phyloP scores from a whole-genome alignment of 2,329 filamentous ascomycete genomes.

The Alternaria hordeiaustralica region DNA sequence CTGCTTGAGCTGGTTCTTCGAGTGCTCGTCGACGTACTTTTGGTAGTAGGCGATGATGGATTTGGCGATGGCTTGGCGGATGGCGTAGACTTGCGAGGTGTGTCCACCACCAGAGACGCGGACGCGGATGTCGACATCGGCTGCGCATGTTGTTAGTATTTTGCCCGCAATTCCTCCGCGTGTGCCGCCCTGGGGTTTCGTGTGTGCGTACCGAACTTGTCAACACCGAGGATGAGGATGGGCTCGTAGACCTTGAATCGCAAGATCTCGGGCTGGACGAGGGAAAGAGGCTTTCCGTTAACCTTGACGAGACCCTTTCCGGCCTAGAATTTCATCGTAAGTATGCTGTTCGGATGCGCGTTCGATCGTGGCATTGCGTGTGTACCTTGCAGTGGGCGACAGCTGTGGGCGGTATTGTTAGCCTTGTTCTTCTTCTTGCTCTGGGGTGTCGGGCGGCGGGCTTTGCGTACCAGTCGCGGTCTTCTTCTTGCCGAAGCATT shows the following conservation, averaged over 20 bases:
- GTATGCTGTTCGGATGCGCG: slow-evolving; percentile 32
- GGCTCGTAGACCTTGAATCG: slow-evolving; percentile 99
- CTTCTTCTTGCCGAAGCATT: slow-evolving; percentile 96
- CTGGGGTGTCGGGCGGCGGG: neutral
- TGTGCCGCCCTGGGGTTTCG: slow-evolving; percentile 14
- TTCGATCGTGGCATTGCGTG: slow-evolving; percentile 27
- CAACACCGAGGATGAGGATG: slow-evolving; percentile 92
- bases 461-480: slow-evolving; percentile 55
- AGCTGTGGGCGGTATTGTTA: slow-evolving; percentile 60
- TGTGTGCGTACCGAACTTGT: slow-evolving; percentile 77
- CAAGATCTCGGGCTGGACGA: slow-evolving; percentile 95
- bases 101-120: slow-evolving; percentile 97
- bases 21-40: slow-evolving; percentile 99
- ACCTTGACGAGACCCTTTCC: slow-evolving; percentile 96
- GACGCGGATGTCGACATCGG: slow-evolving; percentile 95
- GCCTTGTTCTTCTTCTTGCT: slow-evolving; percentile 34
- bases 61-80: slow-evolving; percentile 99
- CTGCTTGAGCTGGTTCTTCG: slow-evolving; percentile 99
- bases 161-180: slow-evolving; percentile 9
- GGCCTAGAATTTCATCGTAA: slow-evolving; percentile 56
- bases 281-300: slow-evolving; percentile 93
- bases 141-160: slow-evolving; percentile 39
- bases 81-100: slow-evolving; percentile 96
- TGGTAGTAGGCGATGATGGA: slow-evolving; percentile 97
- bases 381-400: slow-evolving; percentile 93